phyloP scores from a whole-genome alignment of 768 basidiomycete species.

The Hysterangium stoloniferum region DNA sequence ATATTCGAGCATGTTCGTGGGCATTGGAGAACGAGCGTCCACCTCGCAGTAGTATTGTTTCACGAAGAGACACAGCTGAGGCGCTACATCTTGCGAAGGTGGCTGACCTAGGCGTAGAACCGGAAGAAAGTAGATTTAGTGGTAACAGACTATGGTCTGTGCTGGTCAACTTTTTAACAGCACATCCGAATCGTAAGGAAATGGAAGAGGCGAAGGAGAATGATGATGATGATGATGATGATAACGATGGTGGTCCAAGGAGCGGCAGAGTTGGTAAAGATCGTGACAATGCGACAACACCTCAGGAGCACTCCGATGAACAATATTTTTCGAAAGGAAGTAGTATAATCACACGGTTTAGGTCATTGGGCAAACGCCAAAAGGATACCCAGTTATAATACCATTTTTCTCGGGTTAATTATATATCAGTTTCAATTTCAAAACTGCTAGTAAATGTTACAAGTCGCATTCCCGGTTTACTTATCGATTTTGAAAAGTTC shows the following conservation, averaged over 20 bases:
- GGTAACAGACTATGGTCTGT: conserved; percentile 69
- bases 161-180: conserved; percentile 56
- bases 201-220: not conserved
- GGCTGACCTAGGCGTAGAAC: conserved; percentile 59
- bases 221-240: not conserved
- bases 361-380: not conserved
- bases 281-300: no score
- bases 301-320: no score
- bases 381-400: no score
- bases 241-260: no score
- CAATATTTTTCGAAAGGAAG: not conserved
- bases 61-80: conserved; percentile 80
- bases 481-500: no score
- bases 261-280: no score
- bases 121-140: conserved; percentile 49
- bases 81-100: conserved; percentile 64
- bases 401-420: no score
- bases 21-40: conserved; percentile 77
- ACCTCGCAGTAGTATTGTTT: conserved; percentile 86
- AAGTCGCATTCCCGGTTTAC: no score
- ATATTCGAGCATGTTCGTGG: conserved; percentile 80
- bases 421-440: no score
- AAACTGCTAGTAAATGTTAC: no score
- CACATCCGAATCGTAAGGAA: not conserved
- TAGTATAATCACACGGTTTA: not conserved